A percentile compares a stretch with the other conserved stretches of the same genome.
These are phyloP conservation scores for Calonectria henricotiae DNA, from an alignment of 2,329 filamentous ascomycete genomes.

Conservation along the genomic window DNA sequence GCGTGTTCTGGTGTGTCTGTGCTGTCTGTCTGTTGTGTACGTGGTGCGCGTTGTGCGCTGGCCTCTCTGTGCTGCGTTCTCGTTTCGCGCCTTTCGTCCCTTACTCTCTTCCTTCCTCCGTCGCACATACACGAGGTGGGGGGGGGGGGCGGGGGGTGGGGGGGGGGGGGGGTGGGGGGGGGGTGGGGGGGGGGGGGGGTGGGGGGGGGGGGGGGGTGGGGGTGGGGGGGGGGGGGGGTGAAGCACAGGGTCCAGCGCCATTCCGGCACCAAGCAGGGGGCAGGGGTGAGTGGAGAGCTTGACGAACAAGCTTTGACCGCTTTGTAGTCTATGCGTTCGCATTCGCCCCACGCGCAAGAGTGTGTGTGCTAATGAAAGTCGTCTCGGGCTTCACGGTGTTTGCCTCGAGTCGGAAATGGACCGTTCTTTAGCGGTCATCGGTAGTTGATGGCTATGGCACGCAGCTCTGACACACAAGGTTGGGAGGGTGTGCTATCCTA, in stretches of 20 bases:
- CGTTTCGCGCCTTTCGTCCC: too few species aligned
- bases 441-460: slow-evolving; percentile 9
- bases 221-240: too few species aligned
- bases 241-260: slow-evolving; percentile 45
- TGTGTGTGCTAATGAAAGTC: slow-evolving; percentile 41
- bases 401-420: slow-evolving; percentile 15
- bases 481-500: background rate
- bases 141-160: too few species aligned
- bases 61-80: too few species aligned
- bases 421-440: background rate
- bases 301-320: slow-evolving; percentile 25
- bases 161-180: too few species aligned
- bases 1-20: too few species aligned
- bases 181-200: too few species aligned
- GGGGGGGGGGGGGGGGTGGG: too few species aligned
- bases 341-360: slow-evolving; percentile 32
- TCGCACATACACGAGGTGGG: too few species aligned
- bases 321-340: slow-evolving; percentile 34
- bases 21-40: too few species aligned
- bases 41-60: too few species aligned
- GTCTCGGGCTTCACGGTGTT: slow-evolving; percentile 36
- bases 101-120: too few species aligned
- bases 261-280: slow-evolving; percentile 46
- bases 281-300: slow-evolving; percentile 37
- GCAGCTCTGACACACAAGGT: slow-evolving; percentile 2